These are phyloP conservation scores for Teunomyces atbi DNA, from an alignment of 805 yeast species.

Conservation along the genomic window DNA sequence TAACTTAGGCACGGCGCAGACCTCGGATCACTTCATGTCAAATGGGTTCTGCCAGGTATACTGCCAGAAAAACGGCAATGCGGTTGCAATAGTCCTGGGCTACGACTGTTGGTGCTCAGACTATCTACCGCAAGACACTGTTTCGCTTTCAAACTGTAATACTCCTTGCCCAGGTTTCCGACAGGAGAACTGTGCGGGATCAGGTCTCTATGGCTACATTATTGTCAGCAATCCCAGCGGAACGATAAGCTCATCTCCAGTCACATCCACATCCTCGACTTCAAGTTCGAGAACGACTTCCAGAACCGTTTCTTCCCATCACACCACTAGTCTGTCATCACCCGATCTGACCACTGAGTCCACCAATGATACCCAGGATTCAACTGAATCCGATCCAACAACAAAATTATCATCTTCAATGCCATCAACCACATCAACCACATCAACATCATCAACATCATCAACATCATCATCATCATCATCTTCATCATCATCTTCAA, in stretches of 20 bases:
- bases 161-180: conserved; percentile 46
- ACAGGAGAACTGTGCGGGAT: conserved; percentile 40
- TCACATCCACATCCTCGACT: conserved; percentile 5
- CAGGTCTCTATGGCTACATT: conserved; percentile 55
- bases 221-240: conserved; percentile 20
- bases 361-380: background rate
- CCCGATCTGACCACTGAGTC: background rate
- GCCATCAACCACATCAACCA: background rate
- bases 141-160: conserved; percentile 32
- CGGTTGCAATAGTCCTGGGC: conserved; percentile 55
- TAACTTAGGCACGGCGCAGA: conserved; percentile 19
- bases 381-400: no score
- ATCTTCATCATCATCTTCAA: conserved; percentile 21
- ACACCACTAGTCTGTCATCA: background rate
- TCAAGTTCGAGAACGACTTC: conserved; percentile 6
- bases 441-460: conserved; percentile 10
- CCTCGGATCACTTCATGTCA: conserved; percentile 30
- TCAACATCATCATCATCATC: conserved; percentile 15
- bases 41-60: conserved; percentile 52
- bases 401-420: background rate
- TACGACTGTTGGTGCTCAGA: conserved; percentile 63
- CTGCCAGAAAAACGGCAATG: conserved; percentile 43
- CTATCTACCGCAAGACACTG: conserved; percentile 43
- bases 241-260: conserved; percentile 1
- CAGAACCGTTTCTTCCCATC: background rate